phyloP scores from a whole-genome alignment of 139 green algal species.

The Chlorella sp. region DNA sequence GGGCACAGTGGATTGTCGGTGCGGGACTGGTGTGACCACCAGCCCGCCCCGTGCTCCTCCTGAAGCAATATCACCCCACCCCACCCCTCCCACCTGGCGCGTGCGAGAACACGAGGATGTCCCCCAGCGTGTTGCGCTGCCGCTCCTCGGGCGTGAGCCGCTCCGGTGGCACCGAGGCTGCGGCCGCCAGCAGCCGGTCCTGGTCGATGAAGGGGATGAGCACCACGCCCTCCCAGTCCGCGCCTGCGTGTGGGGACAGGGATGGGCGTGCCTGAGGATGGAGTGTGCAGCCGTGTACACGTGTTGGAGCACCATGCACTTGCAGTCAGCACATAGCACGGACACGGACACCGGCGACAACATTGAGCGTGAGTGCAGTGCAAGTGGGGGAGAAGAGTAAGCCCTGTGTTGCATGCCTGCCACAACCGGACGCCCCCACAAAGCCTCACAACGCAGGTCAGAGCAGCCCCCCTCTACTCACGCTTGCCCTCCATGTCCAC shows the following conservation, averaged over 20 bases:
- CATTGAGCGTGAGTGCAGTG: too few relatives aligned
- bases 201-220: slow-evolving; percentile 82
- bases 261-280: not conserved
- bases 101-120: slow-evolving; percentile 76
- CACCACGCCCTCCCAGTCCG: slow-evolving; percentile 92
- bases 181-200: slow-evolving; percentile 70
- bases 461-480: not conserved
- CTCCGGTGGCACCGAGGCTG: slow-evolving; percentile 32
- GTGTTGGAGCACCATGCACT: too few relatives aligned
- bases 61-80: not conserved
- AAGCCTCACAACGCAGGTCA: too few relatives aligned
- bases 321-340: too few relatives aligned
- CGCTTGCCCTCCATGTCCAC: slow-evolving; percentile 95
- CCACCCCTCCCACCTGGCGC: slow-evolving; percentile 6
- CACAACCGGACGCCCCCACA: too few relatives aligned
- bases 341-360: too few relatives aligned
- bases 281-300: too few relatives aligned
- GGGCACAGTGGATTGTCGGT: too few relatives aligned
- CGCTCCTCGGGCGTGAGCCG: slow-evolving; percentile 71
- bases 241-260: slow-evolving; percentile 19
- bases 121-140: slow-evolving; percentile 72
- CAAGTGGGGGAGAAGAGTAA: too few relatives aligned
- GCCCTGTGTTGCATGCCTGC: too few relatives aligned
- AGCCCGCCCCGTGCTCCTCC: slow-evolving; percentile 5
- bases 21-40: not conserved